A percentile compares a stretch with the other conserved stretches of the same genome.
phyloP scores from a whole-genome alignment of 768 basidiomycete genomes.

The Myochromella boudieri region DNA sequence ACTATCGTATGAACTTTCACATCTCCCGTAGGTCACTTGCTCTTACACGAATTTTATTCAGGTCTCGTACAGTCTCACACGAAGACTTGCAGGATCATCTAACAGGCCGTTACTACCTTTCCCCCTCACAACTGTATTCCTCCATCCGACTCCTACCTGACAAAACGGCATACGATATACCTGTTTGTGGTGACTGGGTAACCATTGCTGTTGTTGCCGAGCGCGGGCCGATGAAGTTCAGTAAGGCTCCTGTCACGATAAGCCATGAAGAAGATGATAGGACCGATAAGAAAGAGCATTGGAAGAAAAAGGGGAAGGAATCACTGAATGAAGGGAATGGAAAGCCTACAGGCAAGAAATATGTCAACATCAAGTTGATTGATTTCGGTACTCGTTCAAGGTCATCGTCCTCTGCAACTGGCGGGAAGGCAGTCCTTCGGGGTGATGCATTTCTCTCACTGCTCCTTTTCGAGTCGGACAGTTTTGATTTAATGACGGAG shows the following conservation, averaged over 20 bases:
- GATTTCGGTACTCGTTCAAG: conserved; percentile 73
- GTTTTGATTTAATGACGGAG: conserved; percentile 52
- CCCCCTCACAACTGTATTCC: conserved; percentile 89
- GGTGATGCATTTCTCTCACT: conserved; percentile 86
- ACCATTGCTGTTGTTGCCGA: conserved; percentile 96
- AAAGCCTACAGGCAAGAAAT: conserved; percentile 68
- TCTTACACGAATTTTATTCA: conserved; percentile 28
- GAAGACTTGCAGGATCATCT: conserved; percentile 81
- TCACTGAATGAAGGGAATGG: conserved; percentile 31
- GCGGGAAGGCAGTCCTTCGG: conserved; percentile 56
- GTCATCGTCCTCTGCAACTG: conserved; percentile 51
- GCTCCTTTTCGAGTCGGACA: conserved; percentile 87
- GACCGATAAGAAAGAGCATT: conserved; percentile 32
- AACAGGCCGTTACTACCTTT: conserved; percentile 80
- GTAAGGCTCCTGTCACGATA: conserved; percentile 60
- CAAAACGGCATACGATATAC: conserved; percentile 86
- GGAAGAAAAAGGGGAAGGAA: conserved; percentile 32
- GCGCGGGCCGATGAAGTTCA: conserved; percentile 76
- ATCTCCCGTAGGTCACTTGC: conserved; percentile 3
- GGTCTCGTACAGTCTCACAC: conserved; percentile 72
- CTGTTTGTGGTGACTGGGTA: conserved; percentile 91
- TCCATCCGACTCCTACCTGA: conserved; percentile 73
- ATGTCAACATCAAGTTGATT: conserved; percentile 81
- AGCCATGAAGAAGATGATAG: conserved; percentile 44
- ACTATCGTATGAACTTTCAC: conserved; percentile 60